These are phyloP conservation scores for Pseudonitzschia multistriata DNA, from an alignment of 108 stramenopile genomes.

Conservation along the genomic window DNA sequence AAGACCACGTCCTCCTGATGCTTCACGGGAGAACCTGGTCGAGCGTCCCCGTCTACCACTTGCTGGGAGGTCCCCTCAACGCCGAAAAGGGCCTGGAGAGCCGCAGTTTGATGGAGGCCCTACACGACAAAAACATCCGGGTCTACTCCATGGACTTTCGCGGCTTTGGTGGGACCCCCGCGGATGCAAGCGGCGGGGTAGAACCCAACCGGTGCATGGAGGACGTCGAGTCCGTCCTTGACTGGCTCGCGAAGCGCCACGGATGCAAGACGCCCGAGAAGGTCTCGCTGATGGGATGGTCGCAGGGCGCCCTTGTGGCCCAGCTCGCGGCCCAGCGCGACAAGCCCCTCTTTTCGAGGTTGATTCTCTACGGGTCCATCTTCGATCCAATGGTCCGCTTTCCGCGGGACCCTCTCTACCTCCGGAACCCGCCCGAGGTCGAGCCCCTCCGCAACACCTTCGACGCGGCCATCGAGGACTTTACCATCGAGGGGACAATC, in stretches of 20 bases:
- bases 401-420: constrained; percentile 67
- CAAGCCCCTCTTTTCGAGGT: constrained; percentile 48
- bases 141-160: constrained; percentile 89
- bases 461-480: constrained; percentile 83
- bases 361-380: constrained; percentile 82
- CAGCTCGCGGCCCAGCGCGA: constrained; percentile 73
- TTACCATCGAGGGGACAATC: constrained; percentile 78
- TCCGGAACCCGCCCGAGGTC: constrained; percentile 24
- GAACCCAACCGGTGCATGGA: constrained; percentile 71
- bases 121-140: constrained; percentile 55
- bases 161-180: constrained; percentile 85
- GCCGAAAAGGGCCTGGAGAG: constrained; percentile 34
- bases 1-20: constrained; percentile 49
- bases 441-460: constrained; percentile 53
- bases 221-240: constrained; percentile 74
- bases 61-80: constrained; percentile 41
- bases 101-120: constrained; percentile 64
- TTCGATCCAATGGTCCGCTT: constrained; percentile 78
- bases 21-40: constrained; percentile 90
- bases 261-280: constrained; percentile 12
- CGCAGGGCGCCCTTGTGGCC: constrained; percentile 83
- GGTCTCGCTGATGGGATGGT: constrained; percentile 75
- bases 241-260: constrained; percentile 67
- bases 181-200: constrained; percentile 55
- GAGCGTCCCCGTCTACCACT: constrained; percentile 83